Evolutionary conservation across 2,329 filamentous ascomycete species (phyloP), one percentile per base, ranked within the genome.

Genomic region (Thelonectria olida): DNA sequence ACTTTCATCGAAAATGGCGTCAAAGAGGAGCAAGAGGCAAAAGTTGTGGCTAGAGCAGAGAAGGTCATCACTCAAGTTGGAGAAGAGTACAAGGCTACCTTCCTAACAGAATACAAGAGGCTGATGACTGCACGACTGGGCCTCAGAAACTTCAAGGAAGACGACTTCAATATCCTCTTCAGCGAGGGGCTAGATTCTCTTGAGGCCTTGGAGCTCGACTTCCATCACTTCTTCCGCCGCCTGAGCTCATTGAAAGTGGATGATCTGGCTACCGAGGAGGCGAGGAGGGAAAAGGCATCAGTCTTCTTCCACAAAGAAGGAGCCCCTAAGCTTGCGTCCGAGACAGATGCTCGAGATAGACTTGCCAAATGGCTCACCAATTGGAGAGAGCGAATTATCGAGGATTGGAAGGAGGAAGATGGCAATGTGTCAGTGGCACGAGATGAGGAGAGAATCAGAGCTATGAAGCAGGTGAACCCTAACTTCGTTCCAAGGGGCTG

Each of bases 401-500:
- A 95, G 70, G 93, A 97, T 71, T 97, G 92, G 92, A 85, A 85
- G 3, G 81, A 82, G 7, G 81, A 81, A 4, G 78, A 78, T 1
- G 75, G 73, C 3, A 63, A 42, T 25, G 69, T 79, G 10, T 74
- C 77, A 0, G 73, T 74, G 2, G 79, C 74, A 2, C 72, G 75
- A 15, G 90, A 96, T 47, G 80, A 78, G 3, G 86, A 90, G 69
- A 84, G 95, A 63, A 85, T 88, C 60, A 76, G 73, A 27, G 86
- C 85, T 12, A 98, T 98, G 96, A 92, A 91, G 79, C 82, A 80
- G 23, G 91, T 94, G 20, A 99, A 99, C 73, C 96, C 96, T 2
- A 97, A 92, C 80, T 99, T 99, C 72, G 83, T 97, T 1, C 93
- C 96, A 0, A 87, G 93, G 47, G 90, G 91, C 17, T 99, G 95